Evolutionary conservation across 306 rosid genomes (phyloP).

Genomic region (Cucumis melo): DNA sequence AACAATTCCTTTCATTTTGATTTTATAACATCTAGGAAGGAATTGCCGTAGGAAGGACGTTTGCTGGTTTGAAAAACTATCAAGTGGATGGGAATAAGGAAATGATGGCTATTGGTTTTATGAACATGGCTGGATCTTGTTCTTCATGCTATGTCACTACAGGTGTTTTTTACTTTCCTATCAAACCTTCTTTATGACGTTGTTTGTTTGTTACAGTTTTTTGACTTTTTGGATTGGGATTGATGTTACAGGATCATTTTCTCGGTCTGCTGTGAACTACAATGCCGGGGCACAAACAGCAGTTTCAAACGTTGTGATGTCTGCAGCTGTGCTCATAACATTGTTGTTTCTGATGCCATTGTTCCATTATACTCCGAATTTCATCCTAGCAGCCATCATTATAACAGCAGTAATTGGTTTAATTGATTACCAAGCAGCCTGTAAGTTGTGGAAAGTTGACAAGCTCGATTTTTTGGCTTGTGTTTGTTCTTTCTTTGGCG

Average conservation of each 20-base stretch:
- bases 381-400: conserved; percentile 80
- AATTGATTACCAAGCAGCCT: conserved; percentile 64
- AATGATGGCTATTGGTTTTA: conserved; percentile 96
- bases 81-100: conserved; percentile 99
- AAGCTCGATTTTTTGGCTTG: conserved; percentile 90
- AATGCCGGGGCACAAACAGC: conserved; percentile 88
- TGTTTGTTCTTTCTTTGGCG: conserved; percentile 76
- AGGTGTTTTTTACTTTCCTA: conserved; percentile 25
- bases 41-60: conserved; percentile 95
- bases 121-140: conserved; percentile 91
- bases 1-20: neutral
- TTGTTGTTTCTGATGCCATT: conserved; percentile 90
- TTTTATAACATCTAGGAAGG: conserved; percentile 55
- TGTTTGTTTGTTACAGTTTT: neutral
- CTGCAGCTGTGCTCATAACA: conserved; percentile 86
- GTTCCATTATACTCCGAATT: conserved; percentile 81
- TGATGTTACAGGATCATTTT: conserved; percentile 67
- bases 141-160: conserved; percentile 91
- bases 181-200: neutral
- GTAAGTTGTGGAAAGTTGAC: conserved; percentile 77
- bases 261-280: conserved; percentile 91
- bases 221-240: neutral
- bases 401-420: conserved; percentile 86
- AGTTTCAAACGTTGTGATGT: conserved; percentile 77
- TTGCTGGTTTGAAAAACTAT: conserved; percentile 76